phyloP scores from a whole-genome alignment of 1,139 yeast species.

The Blastobotrys proliferans region DNA sequence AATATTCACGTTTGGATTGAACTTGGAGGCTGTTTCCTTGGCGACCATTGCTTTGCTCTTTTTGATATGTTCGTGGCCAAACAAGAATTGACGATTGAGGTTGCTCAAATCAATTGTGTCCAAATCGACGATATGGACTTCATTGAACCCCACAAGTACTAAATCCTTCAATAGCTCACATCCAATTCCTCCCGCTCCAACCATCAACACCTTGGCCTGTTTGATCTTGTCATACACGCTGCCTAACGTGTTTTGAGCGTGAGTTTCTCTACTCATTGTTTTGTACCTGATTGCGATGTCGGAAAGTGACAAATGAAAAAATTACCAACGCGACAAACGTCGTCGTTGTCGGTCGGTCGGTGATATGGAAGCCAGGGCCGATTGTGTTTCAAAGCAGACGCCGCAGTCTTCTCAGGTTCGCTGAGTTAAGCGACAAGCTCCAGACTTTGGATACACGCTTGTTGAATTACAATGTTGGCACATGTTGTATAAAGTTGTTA shows the following conservation, averaged over 20 bases:
- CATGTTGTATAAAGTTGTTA: too few relatives aligned
- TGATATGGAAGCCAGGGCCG: too few relatives aligned
- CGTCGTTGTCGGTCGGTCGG: too few relatives aligned
- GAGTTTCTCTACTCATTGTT: slow-evolving; percentile 6
- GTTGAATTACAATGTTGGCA: too few relatives aligned
- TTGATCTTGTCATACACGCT: slow-evolving; percentile 15
- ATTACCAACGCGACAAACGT: too few relatives aligned
- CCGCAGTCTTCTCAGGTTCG: too few relatives aligned
- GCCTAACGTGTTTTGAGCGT: slow-evolving; percentile 21
- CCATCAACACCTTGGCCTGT: slow-evolving; percentile 57
- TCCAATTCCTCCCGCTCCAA: slow-evolving; percentile 99
- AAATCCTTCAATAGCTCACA: slow-evolving; percentile 89
- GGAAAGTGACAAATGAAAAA: too few relatives aligned
- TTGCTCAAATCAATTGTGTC: slow-evolving; percentile 93
- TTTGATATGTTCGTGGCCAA: slow-evolving; percentile 81
- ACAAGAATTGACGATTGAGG: slow-evolving; percentile 87
- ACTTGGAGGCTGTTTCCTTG: slow-evolving; percentile 69
- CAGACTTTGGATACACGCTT: too few relatives aligned
- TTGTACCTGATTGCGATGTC: too few relatives aligned
- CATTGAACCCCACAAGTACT: slow-evolving; percentile 79
- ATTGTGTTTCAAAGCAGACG: too few relatives aligned
- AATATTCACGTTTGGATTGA: slow-evolving; percentile 70
- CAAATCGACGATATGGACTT: slow-evolving; percentile 81
- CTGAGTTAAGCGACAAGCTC: too few relatives aligned
- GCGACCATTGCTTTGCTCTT: slow-evolving; percentile 80